Conservation (phyloP, 2,329 filamentous ascomycete species). For the Neofusicoccum ribis region DNA sequence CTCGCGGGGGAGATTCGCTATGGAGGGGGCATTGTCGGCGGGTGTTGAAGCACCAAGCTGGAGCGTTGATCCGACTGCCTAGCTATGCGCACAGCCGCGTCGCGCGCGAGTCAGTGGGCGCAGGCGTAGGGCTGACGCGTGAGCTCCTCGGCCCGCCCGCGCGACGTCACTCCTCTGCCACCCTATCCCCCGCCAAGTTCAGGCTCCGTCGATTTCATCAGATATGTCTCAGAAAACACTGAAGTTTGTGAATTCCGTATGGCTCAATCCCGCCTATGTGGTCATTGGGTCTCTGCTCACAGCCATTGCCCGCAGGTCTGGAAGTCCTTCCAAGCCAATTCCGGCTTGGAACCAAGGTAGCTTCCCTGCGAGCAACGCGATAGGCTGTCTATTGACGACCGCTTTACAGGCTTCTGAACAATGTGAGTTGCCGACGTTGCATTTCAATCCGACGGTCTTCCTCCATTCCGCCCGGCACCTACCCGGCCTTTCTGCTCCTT, state of each 20-base stretch:
- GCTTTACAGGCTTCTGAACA: constrained; percentile 41
- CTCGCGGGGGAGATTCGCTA: constrained; percentile 3
- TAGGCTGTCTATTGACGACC: neutral
- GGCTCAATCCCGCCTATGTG: constrained; percentile 26
- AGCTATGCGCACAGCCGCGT: neutral
- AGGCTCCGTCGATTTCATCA: neutral
- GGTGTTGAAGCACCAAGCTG: neutral
- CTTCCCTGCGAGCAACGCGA: neutral
- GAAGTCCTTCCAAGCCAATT: constrained; percentile 81
- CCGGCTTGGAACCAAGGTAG: constrained; percentile 85
- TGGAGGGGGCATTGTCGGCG: constrained; percentile 35
- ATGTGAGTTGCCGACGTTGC: constrained; percentile 23
- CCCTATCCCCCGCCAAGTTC: neutral
- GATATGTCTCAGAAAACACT: constrained; percentile 45
- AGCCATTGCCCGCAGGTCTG: constrained; percentile 61
- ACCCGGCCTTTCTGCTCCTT: too few relatives aligned
- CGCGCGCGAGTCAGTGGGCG: neutral
- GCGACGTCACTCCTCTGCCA: constrained; percentile 12
- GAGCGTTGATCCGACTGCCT: neutral
- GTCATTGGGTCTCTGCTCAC: constrained; percentile 22
- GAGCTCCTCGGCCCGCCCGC: neutral
- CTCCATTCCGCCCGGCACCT: too few relatives aligned
- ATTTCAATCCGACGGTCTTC: neutral
- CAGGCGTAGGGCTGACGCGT: neutral
- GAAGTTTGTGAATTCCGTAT: constrained; percentile 65